Evolutionary conservation across 2,329 filamentous ascomycete species (phyloP), one percentile per base, ranked within the genome.

Genomic region (Cryoendolithus antarcticus): DNA sequence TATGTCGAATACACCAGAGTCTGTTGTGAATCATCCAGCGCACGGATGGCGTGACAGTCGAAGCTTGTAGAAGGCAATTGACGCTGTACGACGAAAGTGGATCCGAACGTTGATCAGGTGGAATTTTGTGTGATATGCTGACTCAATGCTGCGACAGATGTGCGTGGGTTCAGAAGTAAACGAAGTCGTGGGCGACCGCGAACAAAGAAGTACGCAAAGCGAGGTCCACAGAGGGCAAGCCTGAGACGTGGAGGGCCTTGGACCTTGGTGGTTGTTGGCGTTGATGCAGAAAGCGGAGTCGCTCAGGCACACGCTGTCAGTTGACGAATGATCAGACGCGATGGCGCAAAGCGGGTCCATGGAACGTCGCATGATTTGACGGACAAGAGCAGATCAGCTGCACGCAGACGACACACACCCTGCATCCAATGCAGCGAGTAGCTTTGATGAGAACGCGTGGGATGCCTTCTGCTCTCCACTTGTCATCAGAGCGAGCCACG

Each of bases 1-100:
- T 40, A 37, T 40, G 34, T 28, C 37, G 39, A 32, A 37, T 35
- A 34, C 30, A 38, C 41, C 30, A 32, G 31, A 37, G 32, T 11
- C 31, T 38, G 27, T 40, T 41, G 42, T 46, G 44, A 46, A 39
- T 46, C 44, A 44, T 42, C 38, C 11, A 34, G 40, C 29, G 44
- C 44, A 46, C 42, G 44, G 44, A 44, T 46, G 37, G 44, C 44
- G 44, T 46, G 44, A 42, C 44, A 40, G 30, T 41, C 34, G 39
- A 38, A 40, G 38, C 33, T n/a, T 33, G 24, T 27, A 27, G 37
- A 12, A 34, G 31, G 33, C 31, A 33, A 35, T 34, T 13, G 28
- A 28, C 32, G 38, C 29, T 36, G 39, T 40, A 35, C 33, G 30
- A 37, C 34, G 37, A 12, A 21, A 31, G 9, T 12, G 39, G 35